Base-by-base conservation (phyloP, 1,284 basidiomycete genomes). In the Boletus chippewaensis region DNA sequence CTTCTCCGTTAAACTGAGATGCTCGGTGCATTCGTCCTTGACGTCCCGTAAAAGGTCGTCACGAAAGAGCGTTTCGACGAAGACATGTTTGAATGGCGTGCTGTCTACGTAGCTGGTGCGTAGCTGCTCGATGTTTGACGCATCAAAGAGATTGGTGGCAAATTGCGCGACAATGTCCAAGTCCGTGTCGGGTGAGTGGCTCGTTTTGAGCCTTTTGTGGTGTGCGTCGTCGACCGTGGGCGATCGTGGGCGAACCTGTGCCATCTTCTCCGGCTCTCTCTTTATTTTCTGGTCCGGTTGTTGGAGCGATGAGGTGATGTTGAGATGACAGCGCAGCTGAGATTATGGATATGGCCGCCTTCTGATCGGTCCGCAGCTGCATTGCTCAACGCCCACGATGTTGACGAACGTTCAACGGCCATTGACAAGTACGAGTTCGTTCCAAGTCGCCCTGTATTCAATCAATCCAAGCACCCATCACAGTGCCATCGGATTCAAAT, bases 1-100 rank as follows among this genome's bases (percentile, higher is more conserved):
- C 74, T 97, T 99, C 71, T 94, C 88, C 7, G 92, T 86, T 70
- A 97, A 98, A 61, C 82, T 89, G 63, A 99, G 83, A 60, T 96
- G 84, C 40, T 78, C 75, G 57, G 93, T 74, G 60, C 94, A 85
- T 66, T 92, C 89, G 58, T 89, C 81, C 68, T 88, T 87, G 48
- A 91, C 89, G 29, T 77, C 75, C 55, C 73, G 74, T 49, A 95
- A 77, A 28, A 96, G 76, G 18, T 87, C 84, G 60, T 95, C 87
- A 62, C 87, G 81, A 71, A 98, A 88, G 24, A 99, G 77, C 56
- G 84, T 82, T 43, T 88, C 81, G 45, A 97, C 78, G 50, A 93
- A 76, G 28, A 82, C 84, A 70, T 96, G 86, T 68, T 87, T 89
- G 78, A 86, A 98, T 0, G 95, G 95, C 48, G 74, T 65, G 56